Evolutionary conservation across 352 stramenopile species (phyloP), one percentile per base, ranked within the genome.

Genomic region (Pythium brachiatum): DNA sequence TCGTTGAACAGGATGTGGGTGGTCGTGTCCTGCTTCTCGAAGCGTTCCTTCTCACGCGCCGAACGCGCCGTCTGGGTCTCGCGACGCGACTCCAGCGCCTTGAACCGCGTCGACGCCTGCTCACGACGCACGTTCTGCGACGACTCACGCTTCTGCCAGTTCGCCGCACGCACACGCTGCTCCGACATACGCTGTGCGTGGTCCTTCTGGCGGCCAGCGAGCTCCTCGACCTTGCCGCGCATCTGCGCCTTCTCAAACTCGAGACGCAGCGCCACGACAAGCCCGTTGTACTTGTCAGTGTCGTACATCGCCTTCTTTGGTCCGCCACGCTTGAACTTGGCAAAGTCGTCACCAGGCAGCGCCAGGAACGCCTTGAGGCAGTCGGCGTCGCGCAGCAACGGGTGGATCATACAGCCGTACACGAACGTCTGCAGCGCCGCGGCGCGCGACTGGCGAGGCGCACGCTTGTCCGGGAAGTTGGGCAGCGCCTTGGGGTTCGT

Each of bases 221-320:
- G 71, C 29, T 70, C 81, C 29, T 90, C 87, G 18, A 93, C 72
- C 72, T 92, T 95, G 58, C 68, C 73, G 18, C 84, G 83, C 57
- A 95, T 86, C 73, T 95, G 86, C 0, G 83, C 83, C 66, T 93
- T 91, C 75, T 95, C 83, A 20, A 95, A 75, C 70, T 95, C 84
- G 29, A 95, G 74, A 51, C 83, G 86, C 41, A 95, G 64, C 41
- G 81, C 78, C 53, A 88, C 88, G 55, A 92, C 78, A 16, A 95
- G 29, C n/a, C 71, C 70, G 55, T 77, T 86, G 79, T 90, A 95
- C 75, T 92, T 84, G 54, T 90, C 80, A 8, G 72, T 86, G 53
- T 90, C 76, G 68, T 92, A 92, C 52, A 93, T 70, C n/a, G 78
- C 63, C 70, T 89, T 91, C 69, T 84, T 86, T 46, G 62, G 64